Evolutionary conservation across 2,329 filamentous ascomycete species (phyloP).

Genomic region (Aureobasidium sp.): DNA sequence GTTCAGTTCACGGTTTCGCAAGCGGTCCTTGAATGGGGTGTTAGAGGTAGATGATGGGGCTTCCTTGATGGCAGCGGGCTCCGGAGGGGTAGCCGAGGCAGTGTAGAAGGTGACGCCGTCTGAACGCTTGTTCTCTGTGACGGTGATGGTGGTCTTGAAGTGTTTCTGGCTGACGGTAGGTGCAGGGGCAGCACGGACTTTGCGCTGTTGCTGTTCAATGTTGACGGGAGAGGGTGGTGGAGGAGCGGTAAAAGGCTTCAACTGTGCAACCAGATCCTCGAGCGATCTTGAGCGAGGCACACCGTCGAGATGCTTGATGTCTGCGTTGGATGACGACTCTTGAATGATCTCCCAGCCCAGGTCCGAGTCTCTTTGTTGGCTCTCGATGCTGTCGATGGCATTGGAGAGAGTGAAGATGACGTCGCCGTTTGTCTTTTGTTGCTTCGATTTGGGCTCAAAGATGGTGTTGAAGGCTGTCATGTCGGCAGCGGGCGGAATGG

Average conservation of each 20-base stretch:
- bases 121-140: conserved; percentile 46
- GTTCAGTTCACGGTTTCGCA: conserved; percentile 54
- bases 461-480: conserved; percentile 76
- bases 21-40: conserved; percentile 60
- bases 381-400: conserved; percentile 34
- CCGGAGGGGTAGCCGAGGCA: conserved; percentile 40
- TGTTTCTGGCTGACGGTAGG: conserved; percentile 17
- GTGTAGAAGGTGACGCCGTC: conserved; percentile 47
- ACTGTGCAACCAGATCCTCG: conserved; percentile 34
- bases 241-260: conserved; percentile 79
- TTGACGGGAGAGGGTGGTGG: conserved; percentile 59
- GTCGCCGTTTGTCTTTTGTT: conserved; percentile 34
- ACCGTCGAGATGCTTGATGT: conserved; percentile 29
- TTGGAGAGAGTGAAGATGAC: conserved; percentile 41
- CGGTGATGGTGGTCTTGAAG: conserved; percentile 27
- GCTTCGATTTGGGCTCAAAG: conserved; percentile 51
- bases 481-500: conserved; percentile 65
- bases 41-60: conserved; percentile 11
- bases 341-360: conserved; percentile 33
- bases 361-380: conserved; percentile 30
- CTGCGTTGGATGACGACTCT: conserved; percentile 26
- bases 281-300: conserved; percentile 26
- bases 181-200: conserved; percentile 4
- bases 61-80: conserved; percentile 26
- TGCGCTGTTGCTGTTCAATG: conserved; percentile 10